Conservation (phyloP, 768 basidiomycete genomes). For the Mycena leptocephala region DNA sequence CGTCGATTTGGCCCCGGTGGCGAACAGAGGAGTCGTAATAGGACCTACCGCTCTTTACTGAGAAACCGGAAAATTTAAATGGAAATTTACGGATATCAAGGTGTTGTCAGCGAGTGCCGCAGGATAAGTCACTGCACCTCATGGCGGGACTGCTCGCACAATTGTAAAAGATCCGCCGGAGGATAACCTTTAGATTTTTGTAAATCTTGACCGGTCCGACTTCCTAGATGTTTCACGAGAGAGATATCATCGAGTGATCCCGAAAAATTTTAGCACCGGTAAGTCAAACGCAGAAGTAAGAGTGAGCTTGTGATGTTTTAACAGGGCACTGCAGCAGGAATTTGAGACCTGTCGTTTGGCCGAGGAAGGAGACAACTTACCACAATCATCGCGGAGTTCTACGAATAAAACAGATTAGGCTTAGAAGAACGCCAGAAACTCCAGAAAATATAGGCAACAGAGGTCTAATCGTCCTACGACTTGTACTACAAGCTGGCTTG, state of each 20-base stretch:
- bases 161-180: neutral
- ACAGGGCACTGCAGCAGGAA: neutral
- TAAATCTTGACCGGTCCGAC: neutral
- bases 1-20: neutral
- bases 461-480: neutral
- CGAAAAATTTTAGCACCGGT: neutral
- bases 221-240: neutral
- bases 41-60: constrained; percentile 28
- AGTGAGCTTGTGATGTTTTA: neutral
- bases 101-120: neutral
- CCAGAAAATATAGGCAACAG: neutral
- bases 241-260: constrained; percentile 1
- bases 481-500: neutral
- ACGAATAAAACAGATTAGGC: neutral
- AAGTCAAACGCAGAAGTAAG: neutral
- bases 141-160: neutral
- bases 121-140: no score
- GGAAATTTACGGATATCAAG: neutral
- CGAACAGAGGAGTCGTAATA: neutral
- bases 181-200: neutral
- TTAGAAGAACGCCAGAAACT: neutral
- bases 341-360: neutral
- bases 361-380: neutral
- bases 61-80: constrained; percentile 7
- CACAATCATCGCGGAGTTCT: neutral